Evolutionary conservation across 257 asterid genomes (phyloP), one percentile per base, ranked within the genome.

Genomic region (Capsicum rhomboideum): DNA sequence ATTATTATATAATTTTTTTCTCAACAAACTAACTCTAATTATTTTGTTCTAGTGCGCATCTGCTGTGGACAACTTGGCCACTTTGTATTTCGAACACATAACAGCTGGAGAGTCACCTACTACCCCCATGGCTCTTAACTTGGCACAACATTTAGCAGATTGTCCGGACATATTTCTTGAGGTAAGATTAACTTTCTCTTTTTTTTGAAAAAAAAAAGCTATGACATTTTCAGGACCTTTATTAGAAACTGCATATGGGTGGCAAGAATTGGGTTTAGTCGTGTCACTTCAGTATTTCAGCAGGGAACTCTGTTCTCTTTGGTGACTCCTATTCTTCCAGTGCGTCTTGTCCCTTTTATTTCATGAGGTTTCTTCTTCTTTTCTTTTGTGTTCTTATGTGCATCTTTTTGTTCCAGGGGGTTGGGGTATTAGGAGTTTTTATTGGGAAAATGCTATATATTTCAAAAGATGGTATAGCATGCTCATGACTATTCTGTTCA

Each of bases 31-130:
- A 37, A 82, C 49, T 82, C 61, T 37, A 18, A 11, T 50, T 59
- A 9, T 31, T 69, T 40, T 61, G 14, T 85, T 80, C 72, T 94
- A 96, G 99, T 96, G 98, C 86, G 98, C 99, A 82, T 89, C 96
- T 78, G 97, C 99, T 17, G 90, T 96, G 26, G 98, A 96, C 86
- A 91, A 92, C 90, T 85, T 96, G 91, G 99, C 97, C 74, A 90
- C 96, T 68, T 94, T 86, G 90, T 96, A 96, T 91, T 94, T 96
- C 88, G 93, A 91, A 84, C 91, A 93, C 87, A 90, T 96, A 75
- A 93, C 97, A 80, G 88, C 86, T 89, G 98, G 98, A 79, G 98
- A 93, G 82, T 87, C 91, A 13, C 90, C 96, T 82, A 85, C 92
- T 84, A 91, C 95, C 85, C 91, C 97, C 21, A 91, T 94, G 85